These are phyloP conservation scores for Stephania cephalantha DNA, from an alignment of 164 flowering plant species.

Conservation along the genomic window DNA sequence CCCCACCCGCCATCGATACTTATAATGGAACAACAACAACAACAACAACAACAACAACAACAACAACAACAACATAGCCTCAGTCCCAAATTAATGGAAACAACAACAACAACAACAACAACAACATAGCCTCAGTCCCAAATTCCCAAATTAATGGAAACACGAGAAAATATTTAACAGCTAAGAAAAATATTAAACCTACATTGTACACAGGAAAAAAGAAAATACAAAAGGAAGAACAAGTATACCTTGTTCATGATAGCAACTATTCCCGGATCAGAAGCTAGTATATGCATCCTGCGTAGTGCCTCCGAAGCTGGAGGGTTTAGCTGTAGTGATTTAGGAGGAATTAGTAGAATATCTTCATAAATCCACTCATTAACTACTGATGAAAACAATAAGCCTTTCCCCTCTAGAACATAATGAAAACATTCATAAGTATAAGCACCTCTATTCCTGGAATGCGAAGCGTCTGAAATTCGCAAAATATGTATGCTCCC, in stretches of 20 bases:
- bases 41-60: too few relatives aligned
- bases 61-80: too few relatives aligned
- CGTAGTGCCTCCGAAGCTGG: slow-evolving; percentile 81
- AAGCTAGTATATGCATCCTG: slow-evolving; percentile 93
- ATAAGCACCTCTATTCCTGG: slow-evolving; percentile 72
- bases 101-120: too few relatives aligned
- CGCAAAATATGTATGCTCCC: slow-evolving; percentile 79
- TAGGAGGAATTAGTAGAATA: background rate
- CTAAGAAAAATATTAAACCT: background rate
- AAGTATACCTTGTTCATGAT: slow-evolving; percentile 81
- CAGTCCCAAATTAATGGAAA: too few relatives aligned
- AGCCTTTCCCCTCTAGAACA: background rate
- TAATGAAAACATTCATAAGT: background rate
- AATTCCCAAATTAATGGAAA: too few relatives aligned
- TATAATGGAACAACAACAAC: too few relatives aligned
- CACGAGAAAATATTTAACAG: slow-evolving; percentile 3
- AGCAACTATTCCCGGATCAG: slow-evolving; percentile 95
- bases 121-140: too few relatives aligned
- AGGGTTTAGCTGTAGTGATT: slow-evolving; percentile 60
- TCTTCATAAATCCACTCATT: background rate
- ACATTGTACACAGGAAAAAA: background rate
- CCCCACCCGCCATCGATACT: slow-evolving; percentile 96
- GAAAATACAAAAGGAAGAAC: background rate
- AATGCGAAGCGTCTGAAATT: slow-evolving; percentile 76
- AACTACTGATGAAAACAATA: background rate